Evolutionary conservation across 306 rosid genomes (phyloP).

Genomic region (Sindora glabra): DNA sequence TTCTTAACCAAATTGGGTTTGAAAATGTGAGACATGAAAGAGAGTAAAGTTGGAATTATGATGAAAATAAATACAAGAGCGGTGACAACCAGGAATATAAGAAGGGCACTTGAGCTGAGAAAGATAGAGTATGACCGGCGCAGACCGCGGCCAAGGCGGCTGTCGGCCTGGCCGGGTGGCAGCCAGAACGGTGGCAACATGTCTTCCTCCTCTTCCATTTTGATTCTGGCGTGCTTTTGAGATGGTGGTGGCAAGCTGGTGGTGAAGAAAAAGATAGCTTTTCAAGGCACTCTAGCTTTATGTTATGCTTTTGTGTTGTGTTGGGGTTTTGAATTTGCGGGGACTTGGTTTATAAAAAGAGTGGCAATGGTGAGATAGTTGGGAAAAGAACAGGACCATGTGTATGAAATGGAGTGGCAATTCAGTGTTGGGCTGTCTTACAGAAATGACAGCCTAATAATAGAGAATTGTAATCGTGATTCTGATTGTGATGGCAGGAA

Average conservation of each 20-base stretch:
- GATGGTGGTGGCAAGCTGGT: too few species aligned
- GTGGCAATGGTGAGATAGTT: not conserved
- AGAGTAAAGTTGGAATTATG: constrained; percentile 39
- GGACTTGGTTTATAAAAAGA: constrained; percentile 11
- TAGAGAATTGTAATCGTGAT: constrained; percentile 10
- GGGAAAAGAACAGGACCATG: not conserved
- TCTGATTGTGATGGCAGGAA: too few species aligned
- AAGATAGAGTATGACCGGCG: constrained; percentile 43
- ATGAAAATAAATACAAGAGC: constrained; percentile 39
- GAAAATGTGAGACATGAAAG: constrained; percentile 46
- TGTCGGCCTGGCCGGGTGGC: constrained; percentile 9
- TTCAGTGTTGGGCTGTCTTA: constrained; percentile 33
- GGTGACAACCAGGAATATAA: constrained; percentile 32
- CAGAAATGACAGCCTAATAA: constrained; percentile 28
- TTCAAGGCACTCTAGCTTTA: too few species aligned
- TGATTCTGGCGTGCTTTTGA: constrained; percentile 9
- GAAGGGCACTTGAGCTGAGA: constrained; percentile 41
- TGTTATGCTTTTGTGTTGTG: not conserved
- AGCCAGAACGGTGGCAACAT: constrained; percentile 51
- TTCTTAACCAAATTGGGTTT: constrained; percentile 62
- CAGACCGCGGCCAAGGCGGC: constrained; percentile 25
- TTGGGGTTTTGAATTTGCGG: not conserved
- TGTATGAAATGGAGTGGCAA: constrained; percentile 1
- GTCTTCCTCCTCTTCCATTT: constrained; percentile 46
- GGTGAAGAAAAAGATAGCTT: not conserved